Conservation (phyloP, 768 basidiomycete species). For the Termitomyces sp. region DNA sequence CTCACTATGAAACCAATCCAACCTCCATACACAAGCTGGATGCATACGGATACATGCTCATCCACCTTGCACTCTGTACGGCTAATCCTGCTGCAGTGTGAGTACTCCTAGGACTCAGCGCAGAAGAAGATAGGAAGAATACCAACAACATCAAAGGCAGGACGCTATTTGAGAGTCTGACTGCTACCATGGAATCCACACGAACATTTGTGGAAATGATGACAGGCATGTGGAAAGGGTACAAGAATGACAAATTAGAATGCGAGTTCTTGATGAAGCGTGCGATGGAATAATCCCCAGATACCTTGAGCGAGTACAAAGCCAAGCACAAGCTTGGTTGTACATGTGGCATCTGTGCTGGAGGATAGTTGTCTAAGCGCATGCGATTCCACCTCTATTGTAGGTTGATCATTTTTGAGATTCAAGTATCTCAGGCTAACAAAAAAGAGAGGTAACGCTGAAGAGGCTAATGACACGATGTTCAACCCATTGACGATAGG, state of each 20-base stretch:
- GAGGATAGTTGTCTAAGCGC: conserved; percentile 17
- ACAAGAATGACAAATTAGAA: not conserved
- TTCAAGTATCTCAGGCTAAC: not conserved
- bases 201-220: conserved; percentile 2
- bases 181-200: not conserved
- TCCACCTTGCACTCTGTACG: not conserved
- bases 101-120: not conserved
- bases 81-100: not conserved
- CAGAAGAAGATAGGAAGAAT: conserved; percentile 2
- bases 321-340: conserved; percentile 16
- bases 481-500: not conserved
- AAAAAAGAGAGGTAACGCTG: not conserved
- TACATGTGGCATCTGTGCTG: conserved; percentile 16
- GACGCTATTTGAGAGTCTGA: conserved; percentile 2
- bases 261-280: conserved; percentile 3
- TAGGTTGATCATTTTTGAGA: not conserved
- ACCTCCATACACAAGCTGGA: not conserved
- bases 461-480: not conserved
- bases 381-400: conserved; percentile 11
- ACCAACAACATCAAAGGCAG: not conserved
- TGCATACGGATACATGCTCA: not conserved
- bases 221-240: conserved; percentile 2
- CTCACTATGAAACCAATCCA: not conserved
- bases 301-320: conserved; percentile 11
- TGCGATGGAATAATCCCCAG: not conserved